phyloP scores from a whole-genome alignment of 345 rosid genomes.

The Eucalyptus regnans region DNA sequence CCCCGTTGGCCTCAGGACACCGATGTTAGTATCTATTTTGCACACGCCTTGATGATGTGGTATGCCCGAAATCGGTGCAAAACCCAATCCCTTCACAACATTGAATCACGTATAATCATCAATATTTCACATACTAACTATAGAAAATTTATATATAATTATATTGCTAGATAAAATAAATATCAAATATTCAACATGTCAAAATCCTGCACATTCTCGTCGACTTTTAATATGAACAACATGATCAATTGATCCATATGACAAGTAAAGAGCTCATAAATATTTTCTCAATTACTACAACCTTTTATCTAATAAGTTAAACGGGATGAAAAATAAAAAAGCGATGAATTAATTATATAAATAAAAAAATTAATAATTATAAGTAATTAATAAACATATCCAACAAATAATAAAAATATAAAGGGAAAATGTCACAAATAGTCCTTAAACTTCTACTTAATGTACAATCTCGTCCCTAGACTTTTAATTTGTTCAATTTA shows the following conservation, averaged over 20 bases:
- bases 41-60: conserved; percentile 9
- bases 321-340: neutral
- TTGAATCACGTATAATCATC: conserved; percentile 21
- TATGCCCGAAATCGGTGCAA: conserved; percentile 25
- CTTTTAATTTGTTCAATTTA: too few species aligned
- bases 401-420: too few species aligned
- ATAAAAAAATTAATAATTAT: too few species aligned
- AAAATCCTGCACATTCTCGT: rapidly evolving
- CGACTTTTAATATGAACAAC: rapidly evolving
- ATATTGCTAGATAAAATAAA: neutral
- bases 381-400: neutral
- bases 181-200: rapidly evolving
- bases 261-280: neutral
- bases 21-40: conserved; percentile 27
- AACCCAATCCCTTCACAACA: neutral
- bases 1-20: conserved; percentile 17
- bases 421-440: too few species aligned
- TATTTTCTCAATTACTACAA: neutral
- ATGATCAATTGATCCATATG: rapidly evolving
- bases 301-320: neutral
- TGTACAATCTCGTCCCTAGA: too few species aligned
- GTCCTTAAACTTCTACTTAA: too few species aligned
- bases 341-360: neutral
- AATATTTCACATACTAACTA: neutral
- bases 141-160: too few species aligned